Base-by-base conservation (phyloP, 495 filamentous ascomycete species). In the Xylaria cubensis region DNA sequence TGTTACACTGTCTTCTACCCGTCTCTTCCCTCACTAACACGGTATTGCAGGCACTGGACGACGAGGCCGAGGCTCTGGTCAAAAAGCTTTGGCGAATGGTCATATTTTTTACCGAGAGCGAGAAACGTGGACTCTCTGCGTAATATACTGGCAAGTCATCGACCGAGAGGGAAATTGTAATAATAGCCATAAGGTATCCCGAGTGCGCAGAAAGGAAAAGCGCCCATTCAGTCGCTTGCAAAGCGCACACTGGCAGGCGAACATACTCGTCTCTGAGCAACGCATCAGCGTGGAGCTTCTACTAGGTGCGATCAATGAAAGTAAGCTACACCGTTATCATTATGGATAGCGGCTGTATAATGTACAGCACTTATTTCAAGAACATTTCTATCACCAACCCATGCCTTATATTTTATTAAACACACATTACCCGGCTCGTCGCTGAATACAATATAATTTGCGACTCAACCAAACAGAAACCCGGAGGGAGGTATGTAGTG, bases 21-120 rank as follows among this genome's bases (percentile, higher is more conserved):
- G 29, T 59, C 46, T 55, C 59, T 63, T 74, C 29, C 13, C 17
- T 59, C 58, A 39, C 73, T 79, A 67, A 78, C 55, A 34, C 9
- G 32, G 21, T 64, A 69, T 65, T 56, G 69, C 77, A 95, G 93
- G 94, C 94, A 50, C 82, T 99, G 70, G 96, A 97, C 79, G 96
- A 99, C 78, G 97, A 98, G 75, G 94, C 94, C 4, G 95, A 97
- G 80, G 92, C 91, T 12, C 83, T 99, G 74, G 96, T 98, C 24
- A 95, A 92, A 88, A 98, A 98, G 82, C 87, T 99, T 36, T 99
- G 96, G 96, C 89, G 96, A 58, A 97, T 98, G 94, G 88, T 97
- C 63, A 97, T 98, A 80, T 98, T 98, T 91, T 98, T 94, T 76
- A 95, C 93, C 34, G 96, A 99, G 83, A 92, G 90, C 76, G 96